Evolutionary conservation across 495 filamentous ascomycete species (phyloP).

Genomic region (Penicillium manginii): DNA sequence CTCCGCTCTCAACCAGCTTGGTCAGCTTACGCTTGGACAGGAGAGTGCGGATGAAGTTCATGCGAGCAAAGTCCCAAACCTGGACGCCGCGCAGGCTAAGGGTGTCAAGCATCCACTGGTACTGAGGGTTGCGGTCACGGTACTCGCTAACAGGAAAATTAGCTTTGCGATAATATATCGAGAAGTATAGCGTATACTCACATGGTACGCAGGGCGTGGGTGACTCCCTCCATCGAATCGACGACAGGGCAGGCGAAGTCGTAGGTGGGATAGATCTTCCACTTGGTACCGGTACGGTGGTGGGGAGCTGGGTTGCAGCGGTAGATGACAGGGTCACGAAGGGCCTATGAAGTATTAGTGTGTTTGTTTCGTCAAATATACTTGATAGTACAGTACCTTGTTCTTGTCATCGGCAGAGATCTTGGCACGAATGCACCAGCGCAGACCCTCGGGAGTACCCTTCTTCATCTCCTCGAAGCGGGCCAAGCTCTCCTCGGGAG

Average conservation of each 20-base stretch:
- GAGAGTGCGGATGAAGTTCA: constrained; percentile 92
- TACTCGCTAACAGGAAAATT: constrained; percentile 62
- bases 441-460: constrained; percentile 71
- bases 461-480: constrained; percentile 90
- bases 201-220: constrained; percentile 91
- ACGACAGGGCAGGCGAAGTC: constrained; percentile 93
- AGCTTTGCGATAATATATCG: background rate
- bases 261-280: constrained; percentile 97
- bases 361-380: background rate
- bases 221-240: constrained; percentile 89
- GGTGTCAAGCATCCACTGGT: constrained; percentile 91
- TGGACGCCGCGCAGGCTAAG: constrained; percentile 85
- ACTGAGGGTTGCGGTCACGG: constrained; percentile 95
- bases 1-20: constrained; percentile 83
- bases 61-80: constrained; percentile 96
- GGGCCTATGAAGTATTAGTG: constrained; percentile 42
- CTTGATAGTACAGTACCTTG: constrained; percentile 40
- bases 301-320: constrained; percentile 78
- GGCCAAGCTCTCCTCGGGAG: constrained; percentile 77
- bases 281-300: constrained; percentile 85
- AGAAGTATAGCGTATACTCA: background rate
- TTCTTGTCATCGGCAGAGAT: constrained; percentile 82
- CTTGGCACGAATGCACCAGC: constrained; percentile 88
- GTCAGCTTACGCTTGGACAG: constrained; percentile 95
- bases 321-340: constrained; percentile 95